Conservation (phyloP, 2,329 filamentous ascomycete species). For the Cladophialophora yegresii region DNA sequence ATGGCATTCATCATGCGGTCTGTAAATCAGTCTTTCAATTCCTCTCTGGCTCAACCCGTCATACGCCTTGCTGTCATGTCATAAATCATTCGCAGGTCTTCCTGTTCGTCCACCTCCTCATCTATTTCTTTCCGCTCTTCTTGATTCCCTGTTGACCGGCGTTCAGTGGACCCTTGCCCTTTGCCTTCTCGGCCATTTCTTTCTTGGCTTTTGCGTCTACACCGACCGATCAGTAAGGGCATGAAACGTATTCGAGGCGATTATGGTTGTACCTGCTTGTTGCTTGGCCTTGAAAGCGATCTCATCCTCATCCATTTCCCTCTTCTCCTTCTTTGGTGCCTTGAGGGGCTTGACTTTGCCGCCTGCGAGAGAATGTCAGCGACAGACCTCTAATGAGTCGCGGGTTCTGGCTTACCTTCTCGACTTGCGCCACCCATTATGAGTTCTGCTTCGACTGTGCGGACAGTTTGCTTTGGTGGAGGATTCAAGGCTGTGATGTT, state of each 20-base stretch:
- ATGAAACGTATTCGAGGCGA: not conserved
- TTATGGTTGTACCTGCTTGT: conserved; percentile 65
- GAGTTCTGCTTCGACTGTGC: conserved; percentile 11
- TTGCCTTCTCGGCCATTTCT: conserved; percentile 76
- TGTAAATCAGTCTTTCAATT: not conserved
- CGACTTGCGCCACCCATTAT: conserved; percentile 67
- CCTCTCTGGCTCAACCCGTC: not conserved
- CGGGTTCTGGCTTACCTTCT: conserved; percentile 56
- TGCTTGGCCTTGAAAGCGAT: conserved; percentile 80
- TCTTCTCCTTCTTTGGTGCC: conserved; percentile 79
- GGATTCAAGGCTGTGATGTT: not conserved
- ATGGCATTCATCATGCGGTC: not conserved
- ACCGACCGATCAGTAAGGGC: conserved; percentile 13
- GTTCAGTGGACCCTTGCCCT: conserved; percentile 86
- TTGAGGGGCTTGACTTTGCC: conserved; percentile 85
- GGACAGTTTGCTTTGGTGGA: not conserved
- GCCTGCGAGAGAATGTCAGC: conserved; percentile 51
- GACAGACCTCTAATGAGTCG: not conserved
- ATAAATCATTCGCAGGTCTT: conserved; percentile 1
- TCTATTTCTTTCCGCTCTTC: conserved; percentile 88
- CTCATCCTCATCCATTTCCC: conserved; percentile 86
- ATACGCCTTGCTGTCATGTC: conserved; percentile 25
- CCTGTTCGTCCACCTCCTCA: not conserved
- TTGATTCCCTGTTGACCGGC: conserved; percentile 87
- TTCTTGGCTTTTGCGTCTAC: conserved; percentile 82